These are phyloP conservation scores for Fomitopsis pinicola DNA, from an alignment of 1,284 basidiomycete species.

Conservation along the genomic window DNA sequence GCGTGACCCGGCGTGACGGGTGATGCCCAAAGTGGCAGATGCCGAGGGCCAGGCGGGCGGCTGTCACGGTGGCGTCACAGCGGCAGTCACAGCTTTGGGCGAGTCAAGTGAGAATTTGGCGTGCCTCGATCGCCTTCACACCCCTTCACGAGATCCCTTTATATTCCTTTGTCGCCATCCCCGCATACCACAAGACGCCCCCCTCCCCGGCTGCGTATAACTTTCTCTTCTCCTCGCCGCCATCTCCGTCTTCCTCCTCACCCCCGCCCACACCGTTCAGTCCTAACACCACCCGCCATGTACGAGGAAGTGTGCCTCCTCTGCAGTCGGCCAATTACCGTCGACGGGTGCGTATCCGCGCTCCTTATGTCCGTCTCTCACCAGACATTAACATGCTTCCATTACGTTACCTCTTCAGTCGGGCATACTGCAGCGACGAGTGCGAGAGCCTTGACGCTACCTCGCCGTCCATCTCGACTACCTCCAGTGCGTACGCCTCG, in stretches of 20 bases:
- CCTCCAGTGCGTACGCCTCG: constrained; percentile 65
- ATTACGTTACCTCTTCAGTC: constrained; percentile 35
- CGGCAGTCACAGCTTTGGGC: background rate
- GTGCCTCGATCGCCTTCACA: constrained; percentile 8
- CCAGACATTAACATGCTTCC: constrained; percentile 16
- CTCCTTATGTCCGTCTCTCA: constrained; percentile 9
- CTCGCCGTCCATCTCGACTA: constrained; percentile 62
- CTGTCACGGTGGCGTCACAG: constrained; percentile 4
- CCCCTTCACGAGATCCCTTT: constrained; percentile 10
- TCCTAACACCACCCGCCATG: constrained; percentile 37
- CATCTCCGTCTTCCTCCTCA: constrained; percentile 5
- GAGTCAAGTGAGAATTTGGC: constrained; percentile 7
- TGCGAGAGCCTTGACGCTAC: constrained; percentile 61
- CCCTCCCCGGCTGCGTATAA: constrained; percentile 13
- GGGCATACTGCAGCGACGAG: constrained; percentile 70
- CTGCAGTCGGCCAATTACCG: constrained; percentile 57
- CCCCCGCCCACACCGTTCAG: background rate
- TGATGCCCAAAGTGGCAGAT: constrained; percentile 2
- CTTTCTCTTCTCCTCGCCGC: constrained; percentile 8
- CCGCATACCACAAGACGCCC: constrained; percentile 10
- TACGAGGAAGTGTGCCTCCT: constrained; percentile 73
- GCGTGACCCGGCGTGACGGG: constrained; percentile 2
- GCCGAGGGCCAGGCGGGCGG: constrained; percentile 4
- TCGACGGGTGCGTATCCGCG: constrained; percentile 49
- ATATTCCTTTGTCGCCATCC: constrained; percentile 7